A percentile compares a stretch with the other conserved stretches of the same genome.
phyloP scores from a whole-genome alignment of 2,329 filamentous ascomycete species.

The Aspergillus sp. region DNA sequence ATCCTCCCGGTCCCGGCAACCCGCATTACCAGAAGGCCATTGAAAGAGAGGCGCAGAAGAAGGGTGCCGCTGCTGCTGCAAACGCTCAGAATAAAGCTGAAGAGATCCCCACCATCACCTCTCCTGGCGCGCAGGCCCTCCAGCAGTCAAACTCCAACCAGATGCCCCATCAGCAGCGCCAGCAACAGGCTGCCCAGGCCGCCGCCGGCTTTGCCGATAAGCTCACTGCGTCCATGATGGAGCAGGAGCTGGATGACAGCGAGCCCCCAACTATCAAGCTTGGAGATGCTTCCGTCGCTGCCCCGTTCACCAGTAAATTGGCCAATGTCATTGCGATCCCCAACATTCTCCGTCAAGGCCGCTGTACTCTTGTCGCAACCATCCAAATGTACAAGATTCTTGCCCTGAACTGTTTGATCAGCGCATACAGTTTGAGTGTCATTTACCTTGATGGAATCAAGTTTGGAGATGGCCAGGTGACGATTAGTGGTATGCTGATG shows the following conservation, averaged over 20 bases:
- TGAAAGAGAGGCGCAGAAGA: slow-evolving; percentile 77
- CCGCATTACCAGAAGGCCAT: slow-evolving; percentile 94
- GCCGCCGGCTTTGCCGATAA: slow-evolving; percentile 80
- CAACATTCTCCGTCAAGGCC: slow-evolving; percentile 96
- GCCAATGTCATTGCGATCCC: slow-evolving; percentile 95
- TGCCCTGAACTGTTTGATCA: slow-evolving; percentile 95
- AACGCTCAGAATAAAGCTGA: slow-evolving; percentile 53
- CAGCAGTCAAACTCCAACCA: slow-evolving; percentile 50
- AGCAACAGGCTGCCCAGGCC: slow-evolving; percentile 62
- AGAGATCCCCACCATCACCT: slow-evolving; percentile 62
- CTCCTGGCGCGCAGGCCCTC: slow-evolving; percentile 62
- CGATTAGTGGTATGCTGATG: slow-evolving; percentile 99
- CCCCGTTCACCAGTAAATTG: slow-evolving; percentile 95
- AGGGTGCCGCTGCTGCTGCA: slow-evolving; percentile 61
- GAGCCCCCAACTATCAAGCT: slow-evolving; percentile 96
- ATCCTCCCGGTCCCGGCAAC: slow-evolving; percentile 84
- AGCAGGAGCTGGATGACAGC: slow-evolving; percentile 78
- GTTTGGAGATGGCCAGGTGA: slow-evolving; percentile 97
- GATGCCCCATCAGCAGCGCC: slow-evolving; percentile 49
- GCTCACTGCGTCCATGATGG: slow-evolving; percentile 83
- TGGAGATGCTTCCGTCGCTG: slow-evolving; percentile 93
- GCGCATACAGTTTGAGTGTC: slow-evolving; percentile 93
- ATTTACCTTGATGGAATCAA: slow-evolving; percentile 98
- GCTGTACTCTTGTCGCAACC: slow-evolving; percentile 94
- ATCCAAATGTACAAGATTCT: slow-evolving; percentile 99